Evolutionary conservation across 1,284 basidiomycete genomes (phyloP).

Genomic region (Cryptococcus sp.): DNA sequence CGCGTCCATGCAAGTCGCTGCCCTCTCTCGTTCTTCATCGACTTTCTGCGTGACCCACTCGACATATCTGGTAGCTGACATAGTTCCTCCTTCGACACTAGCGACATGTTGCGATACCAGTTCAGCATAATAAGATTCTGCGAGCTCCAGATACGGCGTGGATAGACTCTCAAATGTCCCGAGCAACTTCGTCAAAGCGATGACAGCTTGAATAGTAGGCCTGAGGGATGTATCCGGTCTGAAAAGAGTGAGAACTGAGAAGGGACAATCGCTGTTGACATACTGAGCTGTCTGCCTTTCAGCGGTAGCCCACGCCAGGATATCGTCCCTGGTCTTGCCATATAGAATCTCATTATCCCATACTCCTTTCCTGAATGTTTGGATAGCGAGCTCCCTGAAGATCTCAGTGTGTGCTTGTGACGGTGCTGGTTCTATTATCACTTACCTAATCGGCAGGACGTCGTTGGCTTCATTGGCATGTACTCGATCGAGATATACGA

Average conservation of each 20-base stretch:
- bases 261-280: constrained; percentile 16
- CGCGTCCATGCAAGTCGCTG: constrained; percentile 9
- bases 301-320: constrained; percentile 56
- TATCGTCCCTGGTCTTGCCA: constrained; percentile 52
- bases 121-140: constrained; percentile 19
- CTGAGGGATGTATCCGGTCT: constrained; percentile 10
- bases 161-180: constrained; percentile 17
- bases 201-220: constrained; percentile 14
- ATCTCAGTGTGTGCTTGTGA: neutral
- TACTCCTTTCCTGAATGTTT: constrained; percentile 53
- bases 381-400: constrained; percentile 55
- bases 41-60: constrained; percentile 31
- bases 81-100: constrained; percentile 14
- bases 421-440: neutral
- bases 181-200: constrained; percentile 17
- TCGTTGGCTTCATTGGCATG: constrained; percentile 27
- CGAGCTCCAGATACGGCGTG: constrained; percentile 22
- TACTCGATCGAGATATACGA: constrained; percentile 45
- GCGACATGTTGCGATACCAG: constrained; percentile 8
- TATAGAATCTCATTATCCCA: constrained; percentile 54
- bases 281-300: constrained; percentile 56
- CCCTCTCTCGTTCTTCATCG: constrained; percentile 26
- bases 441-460: constrained; percentile 32
- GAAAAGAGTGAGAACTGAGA: neutral
- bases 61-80: constrained; percentile 27